Conservation (phyloP, 768 basidiomycete genomes). For the Leccinum disarticulatum region DNA sequence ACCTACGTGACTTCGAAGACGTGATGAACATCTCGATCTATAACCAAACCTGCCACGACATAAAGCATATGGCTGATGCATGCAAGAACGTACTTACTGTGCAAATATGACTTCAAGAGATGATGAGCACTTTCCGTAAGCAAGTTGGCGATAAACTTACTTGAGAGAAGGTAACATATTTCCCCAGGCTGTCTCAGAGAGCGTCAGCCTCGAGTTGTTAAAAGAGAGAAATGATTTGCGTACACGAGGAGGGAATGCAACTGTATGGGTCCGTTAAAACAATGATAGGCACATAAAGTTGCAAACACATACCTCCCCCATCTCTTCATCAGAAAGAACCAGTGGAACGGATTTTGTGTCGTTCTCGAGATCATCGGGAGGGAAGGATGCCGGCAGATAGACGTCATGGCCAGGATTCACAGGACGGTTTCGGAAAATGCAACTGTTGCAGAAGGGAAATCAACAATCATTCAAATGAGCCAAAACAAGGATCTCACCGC, state of each 20-base stretch:
- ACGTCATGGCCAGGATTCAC: slow-evolving; percentile 39
- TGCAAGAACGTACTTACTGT: slow-evolving; percentile 13
- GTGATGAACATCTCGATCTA: slow-evolving; percentile 26
- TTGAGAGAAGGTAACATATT: slow-evolving; percentile 32
- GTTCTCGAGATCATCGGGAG: slow-evolving; percentile 33
- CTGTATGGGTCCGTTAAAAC: slow-evolving; percentile 27
- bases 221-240: slow-evolving; percentile 17
- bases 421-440: slow-evolving; percentile 42
- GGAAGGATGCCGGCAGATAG: slow-evolving; percentile 52
- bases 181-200: slow-evolving; percentile 34
- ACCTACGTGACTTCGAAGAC: slow-evolving; percentile 29
- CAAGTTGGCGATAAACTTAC: slow-evolving; percentile 13
- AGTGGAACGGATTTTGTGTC: slow-evolving; percentile 23
- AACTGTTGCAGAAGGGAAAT: slow-evolving; percentile 33
- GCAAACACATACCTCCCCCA: slow-evolving; percentile 42
- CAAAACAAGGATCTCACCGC: slow-evolving; percentile 35
- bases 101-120: slow-evolving; percentile 20
- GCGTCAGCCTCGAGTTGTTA: slow-evolving; percentile 35
- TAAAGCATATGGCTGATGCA: neutral
- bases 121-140: slow-evolving; percentile 38
- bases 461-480: neutral
- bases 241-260: slow-evolving; percentile 62
- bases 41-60: slow-evolving; percentile 19
- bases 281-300: neutral
- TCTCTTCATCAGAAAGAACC: slow-evolving; percentile 43